Conservation (phyloP, 1,284 basidiomycete species). For the Melampsora americana region DNA sequence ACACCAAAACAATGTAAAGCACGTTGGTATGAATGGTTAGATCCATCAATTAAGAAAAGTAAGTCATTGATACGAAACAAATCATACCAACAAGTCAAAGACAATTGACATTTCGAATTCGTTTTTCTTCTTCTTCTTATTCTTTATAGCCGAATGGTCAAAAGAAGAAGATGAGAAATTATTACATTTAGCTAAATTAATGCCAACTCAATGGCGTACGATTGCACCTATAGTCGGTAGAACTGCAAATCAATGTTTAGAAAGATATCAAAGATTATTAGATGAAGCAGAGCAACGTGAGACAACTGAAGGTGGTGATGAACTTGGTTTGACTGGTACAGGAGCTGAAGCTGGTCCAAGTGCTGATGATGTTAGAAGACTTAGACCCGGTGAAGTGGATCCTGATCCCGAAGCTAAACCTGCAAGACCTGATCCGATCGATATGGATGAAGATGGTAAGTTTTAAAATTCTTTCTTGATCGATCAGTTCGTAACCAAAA, state of each 20-base stretch:
- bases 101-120: too few relatives aligned
- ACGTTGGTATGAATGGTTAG: constrained; percentile 99
- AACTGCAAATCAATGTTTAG: constrained; percentile 97
- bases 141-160: constrained; percentile 53
- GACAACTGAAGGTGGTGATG: constrained; percentile 73
- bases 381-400: constrained; percentile 95
- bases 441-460: constrained; percentile 98
- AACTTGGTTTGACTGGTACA: constrained; percentile 76
- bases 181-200: constrained; percentile 92
- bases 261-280: constrained; percentile 94
- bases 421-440: constrained; percentile 95
- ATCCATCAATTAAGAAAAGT: constrained; percentile 93
- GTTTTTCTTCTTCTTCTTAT: too few relatives aligned
- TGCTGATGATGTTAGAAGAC: constrained; percentile 80
- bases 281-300: constrained; percentile 82
- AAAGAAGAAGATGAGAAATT: constrained; percentile 96
- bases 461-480: constrained; percentile 36
- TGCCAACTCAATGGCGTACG: constrained; percentile 99
- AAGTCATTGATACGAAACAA: too few relatives aligned
- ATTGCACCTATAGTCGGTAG: constrained; percentile 98
- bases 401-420: constrained; percentile 98
- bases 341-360: constrained; percentile 72
- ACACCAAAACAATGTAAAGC: constrained; percentile 99
- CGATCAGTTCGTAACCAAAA: background rate
- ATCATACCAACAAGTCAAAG: too few relatives aligned